A percentile compares a stretch with the other conserved stretches of the same genome.
Conservation (phyloP, 2,329 filamentous ascomycete genomes). For the Rhinocladiella mackenziei region DNA sequence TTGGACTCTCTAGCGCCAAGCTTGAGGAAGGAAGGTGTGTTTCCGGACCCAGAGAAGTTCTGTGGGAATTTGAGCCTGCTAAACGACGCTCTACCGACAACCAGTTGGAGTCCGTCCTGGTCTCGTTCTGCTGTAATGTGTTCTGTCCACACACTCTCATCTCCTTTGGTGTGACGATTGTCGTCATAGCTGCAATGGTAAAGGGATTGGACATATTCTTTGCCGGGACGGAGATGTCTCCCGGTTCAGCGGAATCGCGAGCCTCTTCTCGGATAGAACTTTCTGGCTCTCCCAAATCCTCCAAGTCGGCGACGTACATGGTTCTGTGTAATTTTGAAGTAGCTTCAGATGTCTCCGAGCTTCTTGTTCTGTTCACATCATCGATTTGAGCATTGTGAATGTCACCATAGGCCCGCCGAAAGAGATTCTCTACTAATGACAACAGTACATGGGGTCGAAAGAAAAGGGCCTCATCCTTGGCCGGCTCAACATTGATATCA, state of each 20-base stretch:
- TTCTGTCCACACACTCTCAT: background rate
- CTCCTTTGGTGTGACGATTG: conserved; percentile 20
- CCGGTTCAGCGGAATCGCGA: background rate
- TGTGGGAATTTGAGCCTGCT: background rate
- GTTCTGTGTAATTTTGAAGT: background rate
- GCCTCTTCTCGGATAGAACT: background rate
- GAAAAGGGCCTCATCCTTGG: conserved; percentile 61
- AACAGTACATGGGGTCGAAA: conserved; percentile 46
- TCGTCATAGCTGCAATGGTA: conserved; percentile 36
- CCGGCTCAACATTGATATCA: conserved; percentile 60
- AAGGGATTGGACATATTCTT: conserved; percentile 34
- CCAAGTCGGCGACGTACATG: conserved; percentile 3
- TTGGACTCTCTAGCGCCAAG: background rate
- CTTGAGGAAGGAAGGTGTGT: conserved; percentile 15
- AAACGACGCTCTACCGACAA: too few relatives aligned
- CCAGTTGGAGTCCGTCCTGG: background rate
- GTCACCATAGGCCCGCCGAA: conserved; percentile 37
- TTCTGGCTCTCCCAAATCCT: conserved; percentile 2
- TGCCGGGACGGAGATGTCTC: background rate
- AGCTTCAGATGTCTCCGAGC: background rate
- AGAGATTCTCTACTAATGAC: conserved; percentile 42
- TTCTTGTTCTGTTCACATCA: background rate
- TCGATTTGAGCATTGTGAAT: background rate
- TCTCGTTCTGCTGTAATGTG: background rate
- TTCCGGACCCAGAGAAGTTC: background rate